These are phyloP conservation scores for Gossypium trilobum DNA, from an alignment of 441 rosid species.

Conservation along the genomic window DNA sequence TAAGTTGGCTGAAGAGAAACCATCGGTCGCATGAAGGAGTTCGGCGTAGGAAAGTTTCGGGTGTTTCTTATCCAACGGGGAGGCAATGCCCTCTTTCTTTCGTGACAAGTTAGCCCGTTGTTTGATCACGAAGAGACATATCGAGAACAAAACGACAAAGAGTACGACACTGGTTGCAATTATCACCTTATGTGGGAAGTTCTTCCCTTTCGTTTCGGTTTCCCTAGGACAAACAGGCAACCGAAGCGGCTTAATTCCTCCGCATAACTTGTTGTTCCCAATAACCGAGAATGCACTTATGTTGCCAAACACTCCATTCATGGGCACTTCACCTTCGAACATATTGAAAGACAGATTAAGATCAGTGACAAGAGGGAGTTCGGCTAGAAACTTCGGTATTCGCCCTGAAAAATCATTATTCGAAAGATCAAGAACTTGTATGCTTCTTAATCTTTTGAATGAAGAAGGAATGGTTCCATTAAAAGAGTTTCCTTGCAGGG, in stretches of 20 bases:
- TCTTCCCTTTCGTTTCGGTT: not conserved
- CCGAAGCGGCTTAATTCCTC: not conserved
- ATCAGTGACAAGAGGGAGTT: not conserved
- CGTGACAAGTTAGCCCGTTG: not conserved
- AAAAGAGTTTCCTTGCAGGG: not conserved
- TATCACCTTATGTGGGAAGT: not conserved
- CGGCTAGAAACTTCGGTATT: not conserved
- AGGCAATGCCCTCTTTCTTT: not conserved
- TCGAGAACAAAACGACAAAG: not conserved
- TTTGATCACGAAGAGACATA: not conserved
- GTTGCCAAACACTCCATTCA: not conserved
- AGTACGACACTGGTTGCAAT: not conserved
- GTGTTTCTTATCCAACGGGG: not conserved
- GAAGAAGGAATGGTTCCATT: not conserved
- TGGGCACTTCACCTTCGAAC: not conserved
- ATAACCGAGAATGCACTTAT: not conserved
- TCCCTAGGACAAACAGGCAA: not conserved
- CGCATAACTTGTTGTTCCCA: conserved; percentile 1
- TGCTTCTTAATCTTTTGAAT: not conserved
- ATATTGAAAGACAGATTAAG: conserved; percentile 1
- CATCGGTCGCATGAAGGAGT: not conserved
- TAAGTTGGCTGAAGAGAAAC: not conserved
- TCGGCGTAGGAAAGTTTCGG: not conserved
- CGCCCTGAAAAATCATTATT: not conserved
- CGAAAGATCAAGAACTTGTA: conserved; percentile 1